Percentiles rank a stretch among this genome's conserved stretches.
Evolutionary conservation across 2,329 filamentous ascomycete genomes (phyloP).

Genomic region (Septoria linicola): DNA sequence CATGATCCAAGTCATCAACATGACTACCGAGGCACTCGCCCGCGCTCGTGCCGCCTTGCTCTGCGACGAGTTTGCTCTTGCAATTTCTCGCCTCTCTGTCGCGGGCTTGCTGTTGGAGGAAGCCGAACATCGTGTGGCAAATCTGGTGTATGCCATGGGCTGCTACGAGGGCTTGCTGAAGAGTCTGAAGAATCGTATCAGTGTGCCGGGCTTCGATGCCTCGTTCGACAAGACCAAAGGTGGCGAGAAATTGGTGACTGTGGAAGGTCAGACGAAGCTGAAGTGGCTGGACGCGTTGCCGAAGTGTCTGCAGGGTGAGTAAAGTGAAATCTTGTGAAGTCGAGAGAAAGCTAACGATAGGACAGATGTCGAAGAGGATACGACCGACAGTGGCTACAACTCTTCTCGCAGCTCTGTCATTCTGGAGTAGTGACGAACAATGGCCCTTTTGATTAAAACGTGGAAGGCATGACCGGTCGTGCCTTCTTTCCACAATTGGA

Average conservation of each 20-base stretch:
- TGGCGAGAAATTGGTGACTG: neutral
- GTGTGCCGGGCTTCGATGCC: neutral
- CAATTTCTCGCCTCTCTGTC: conserved; percentile 3
- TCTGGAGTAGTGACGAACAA: neutral
- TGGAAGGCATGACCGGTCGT: no score
- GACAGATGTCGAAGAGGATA: neutral
- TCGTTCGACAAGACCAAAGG: neutral
- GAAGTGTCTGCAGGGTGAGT: conserved; percentile 14
- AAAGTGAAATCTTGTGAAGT: neutral
- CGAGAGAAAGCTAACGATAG: neutral
- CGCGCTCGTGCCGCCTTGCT: conserved; percentile 15
- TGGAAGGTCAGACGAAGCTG: neutral
- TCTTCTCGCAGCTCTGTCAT: conserved; percentile 1
- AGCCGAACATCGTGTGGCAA: neutral
- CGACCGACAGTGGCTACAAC: conserved; percentile 7
- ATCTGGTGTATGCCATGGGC: neutral
- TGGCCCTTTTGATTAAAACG: no score
- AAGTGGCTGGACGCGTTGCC: conserved; percentile 13
- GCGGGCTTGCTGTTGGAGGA: conserved; percentile 4
- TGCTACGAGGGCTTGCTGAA: neutral
- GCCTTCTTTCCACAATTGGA: no score
- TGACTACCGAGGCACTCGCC: conserved; percentile 11
- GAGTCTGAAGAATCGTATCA: neutral
- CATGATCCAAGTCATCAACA: conserved; percentile 16
- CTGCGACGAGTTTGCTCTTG: conserved; percentile 11